phyloP scores from a whole-genome alignment of 768 basidiomycete species.

The Asterophora lycoperdoides region DNA sequence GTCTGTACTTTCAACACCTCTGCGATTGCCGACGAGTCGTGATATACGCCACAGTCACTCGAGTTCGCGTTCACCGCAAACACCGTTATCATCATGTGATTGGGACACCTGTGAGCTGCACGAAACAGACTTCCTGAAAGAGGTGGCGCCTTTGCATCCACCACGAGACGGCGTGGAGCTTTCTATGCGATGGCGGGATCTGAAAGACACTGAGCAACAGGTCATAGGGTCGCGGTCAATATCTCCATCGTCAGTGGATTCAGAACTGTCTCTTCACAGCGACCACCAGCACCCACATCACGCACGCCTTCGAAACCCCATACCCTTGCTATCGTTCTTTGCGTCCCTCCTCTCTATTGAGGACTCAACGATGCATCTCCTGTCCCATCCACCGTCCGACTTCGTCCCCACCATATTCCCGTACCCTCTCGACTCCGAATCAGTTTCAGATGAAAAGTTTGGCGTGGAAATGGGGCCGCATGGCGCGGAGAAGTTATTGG shows the following conservation, averaged over 20 bases:
- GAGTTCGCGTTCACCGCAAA: neutral
- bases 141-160: neutral
- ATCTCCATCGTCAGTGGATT: neutral
- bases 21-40: neutral
- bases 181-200: neutral
- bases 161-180: neutral
- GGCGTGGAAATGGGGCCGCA: neutral
- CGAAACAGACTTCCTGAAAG: neutral
- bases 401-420: slow-evolving; percentile 28
- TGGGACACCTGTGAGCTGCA: neutral
- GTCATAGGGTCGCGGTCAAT: neutral
- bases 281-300: slow-evolving; percentile 8
- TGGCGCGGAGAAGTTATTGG: slow-evolving; percentile 2
- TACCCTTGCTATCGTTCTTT: slow-evolving; percentile 36
- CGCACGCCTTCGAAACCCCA: slow-evolving; percentile 22
- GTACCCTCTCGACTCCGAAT: slow-evolving; percentile 3
- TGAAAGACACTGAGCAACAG: neutral
- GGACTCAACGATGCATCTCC: slow-evolving; percentile 33
- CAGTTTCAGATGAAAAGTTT: neutral
- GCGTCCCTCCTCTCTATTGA: slow-evolving; percentile 33
- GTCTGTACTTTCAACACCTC: slow-evolving; percentile 7
- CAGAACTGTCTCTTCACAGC: too few relatives aligned
- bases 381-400: slow-evolving; percentile 27
- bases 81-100: neutral
- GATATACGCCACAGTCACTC: neutral